Evolutionary conservation across 2,329 filamentous ascomycete genomes (phyloP), one percentile per base, ranked within the genome.

Genomic region (Venturia nashicola): DNA sequence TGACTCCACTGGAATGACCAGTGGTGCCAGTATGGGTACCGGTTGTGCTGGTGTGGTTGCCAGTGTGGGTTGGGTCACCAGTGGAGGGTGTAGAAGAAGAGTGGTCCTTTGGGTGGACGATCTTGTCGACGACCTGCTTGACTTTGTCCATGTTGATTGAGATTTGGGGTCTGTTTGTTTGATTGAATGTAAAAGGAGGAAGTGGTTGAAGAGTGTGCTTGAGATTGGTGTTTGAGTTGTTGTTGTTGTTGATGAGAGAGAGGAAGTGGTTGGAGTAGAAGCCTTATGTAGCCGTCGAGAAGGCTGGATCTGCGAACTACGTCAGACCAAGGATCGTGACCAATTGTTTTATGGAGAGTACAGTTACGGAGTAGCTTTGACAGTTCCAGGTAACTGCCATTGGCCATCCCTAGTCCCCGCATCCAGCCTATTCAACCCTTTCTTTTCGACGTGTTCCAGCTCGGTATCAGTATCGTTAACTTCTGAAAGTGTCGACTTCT

Each of bases 91-190:
- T 46, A 18, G 60, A 51, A 59, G 27, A 62, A 39, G 27, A 39
- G 23, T 64, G 62, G 5, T 61, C 59, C 32, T 65, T 54, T 62
- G 40, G 40, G 63, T 62, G 59, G 23, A 62, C 23, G 59, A 62
- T 59, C 57, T 65, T 65, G 63, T 61, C 59, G 55, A 65, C 59
- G 36, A 61, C 59, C 43, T 61, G 40, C 59, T 65, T 62, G 20
- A 65, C 63, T 36, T 65, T 65, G 9, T 61, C 63, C 46, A 64
- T 64, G 54, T 32, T 64, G 62, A 61, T 34, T 64, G 32, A 44
- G 12, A 14, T 27, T 39, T 39, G 36, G 20, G 32, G 2, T 20
- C 23, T n/a, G 54, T 40, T 63, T 54, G 42, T 6, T 60, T 60
- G 27, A 27, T 60, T 39, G n/a, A 36, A 18, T 64, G 18, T 57